phyloP scores from a whole-genome alignment of 2,329 filamentous ascomycete genomes.

The Nothomitra cinnamomea region DNA sequence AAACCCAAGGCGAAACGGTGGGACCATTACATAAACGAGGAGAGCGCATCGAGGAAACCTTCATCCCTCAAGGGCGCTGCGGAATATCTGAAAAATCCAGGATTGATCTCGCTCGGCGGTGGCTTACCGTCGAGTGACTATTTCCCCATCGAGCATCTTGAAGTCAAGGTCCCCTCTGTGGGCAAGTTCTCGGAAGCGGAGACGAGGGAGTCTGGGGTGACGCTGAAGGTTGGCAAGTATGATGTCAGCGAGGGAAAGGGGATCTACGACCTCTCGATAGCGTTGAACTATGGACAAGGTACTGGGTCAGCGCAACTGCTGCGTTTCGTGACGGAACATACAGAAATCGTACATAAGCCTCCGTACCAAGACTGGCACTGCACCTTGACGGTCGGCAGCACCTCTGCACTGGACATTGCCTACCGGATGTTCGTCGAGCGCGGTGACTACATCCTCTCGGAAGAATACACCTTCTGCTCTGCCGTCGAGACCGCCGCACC shows the following conservation, averaged over 20 bases:
- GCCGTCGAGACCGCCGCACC: slow-evolving; percentile 14
- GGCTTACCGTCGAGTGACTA: slow-evolving; percentile 78
- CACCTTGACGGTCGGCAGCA: slow-evolving; percentile 16
- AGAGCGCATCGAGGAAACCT: slow-evolving; percentile 40
- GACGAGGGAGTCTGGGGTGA: slow-evolving; percentile 40
- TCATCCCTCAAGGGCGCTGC: slow-evolving; percentile 75
- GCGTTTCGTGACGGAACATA: slow-evolving; percentile 86
- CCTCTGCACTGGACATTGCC: slow-evolving; percentile 17
- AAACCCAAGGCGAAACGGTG: slow-evolving; percentile 70
- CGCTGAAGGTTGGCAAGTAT: slow-evolving; percentile 61
- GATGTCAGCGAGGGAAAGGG: slow-evolving; percentile 52
- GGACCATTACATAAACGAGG: slow-evolving; percentile 50
- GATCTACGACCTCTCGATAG: slow-evolving; percentile 56
- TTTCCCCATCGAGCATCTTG: slow-evolving; percentile 76
- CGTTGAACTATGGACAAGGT: slow-evolving; percentile 85
- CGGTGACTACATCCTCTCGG: slow-evolving; percentile 13
- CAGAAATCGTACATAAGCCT: slow-evolving; percentile 35
- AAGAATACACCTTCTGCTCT: slow-evolving; percentile 17
- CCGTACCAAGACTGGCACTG: slow-evolving; percentile 18
- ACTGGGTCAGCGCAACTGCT: slow-evolving; percentile 74
- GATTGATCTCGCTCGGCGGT: slow-evolving; percentile 80
- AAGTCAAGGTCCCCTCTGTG: slow-evolving; percentile 52
- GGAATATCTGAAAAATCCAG: slow-evolving; percentile 36
- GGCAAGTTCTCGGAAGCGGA: slow-evolving; percentile 56
- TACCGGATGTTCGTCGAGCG: slow-evolving; percentile 16